Base-by-base conservation (phyloP, 2,329 filamentous ascomycete species). In the Pseudocercospora ulei region DNA sequence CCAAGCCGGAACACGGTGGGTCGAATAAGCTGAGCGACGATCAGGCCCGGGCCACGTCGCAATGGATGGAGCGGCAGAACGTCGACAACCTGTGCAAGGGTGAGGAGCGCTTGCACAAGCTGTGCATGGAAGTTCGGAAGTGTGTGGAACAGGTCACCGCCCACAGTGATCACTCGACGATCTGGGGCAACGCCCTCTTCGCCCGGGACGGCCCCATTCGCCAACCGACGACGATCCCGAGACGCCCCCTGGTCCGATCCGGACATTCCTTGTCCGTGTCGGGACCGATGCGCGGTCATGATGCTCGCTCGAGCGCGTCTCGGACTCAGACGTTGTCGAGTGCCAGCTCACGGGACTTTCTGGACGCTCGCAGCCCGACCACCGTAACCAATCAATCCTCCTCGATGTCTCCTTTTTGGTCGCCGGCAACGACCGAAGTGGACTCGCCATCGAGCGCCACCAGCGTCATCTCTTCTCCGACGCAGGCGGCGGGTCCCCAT, bases 21-120 rank as follows among this genome's bases (percentile, higher is more conserved):
- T 84, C 85, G 0, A 93, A 92, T 60, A 98, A 98, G 61, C 71
- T 98, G 7, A 87, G 84, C n/a, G 88, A 96, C 56, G 85, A 94
- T 39, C 90, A 96, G 59, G 80, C 87, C 0, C 84, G 92, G 35
- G 78, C 86, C 49, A 94, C 86, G 0, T 67, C 73, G 12, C 75
- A 77, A 39, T 98, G 88, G 85, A 69, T 96, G 37, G 76, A 81
- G 33, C 76, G 82, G 50, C 80, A 79, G 48, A 77, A 78, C 8
- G 80, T 96, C 19, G 85, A 92, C 58, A 94, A 94, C 56, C 88
- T 96, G 51, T 98, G 90, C 63, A 80, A 78, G 51, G 90, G 88
- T 4, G 90, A 98, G 59, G 90, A 98, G 62, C 71, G 90, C 35
- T 88, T 98, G 22, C 90, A 96, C 58, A 78, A 87, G 7, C 90